These are phyloP conservation scores for Gossypium rotundifolium DNA, from an alignment of 345 rosid species.

Conservation along the genomic window DNA sequence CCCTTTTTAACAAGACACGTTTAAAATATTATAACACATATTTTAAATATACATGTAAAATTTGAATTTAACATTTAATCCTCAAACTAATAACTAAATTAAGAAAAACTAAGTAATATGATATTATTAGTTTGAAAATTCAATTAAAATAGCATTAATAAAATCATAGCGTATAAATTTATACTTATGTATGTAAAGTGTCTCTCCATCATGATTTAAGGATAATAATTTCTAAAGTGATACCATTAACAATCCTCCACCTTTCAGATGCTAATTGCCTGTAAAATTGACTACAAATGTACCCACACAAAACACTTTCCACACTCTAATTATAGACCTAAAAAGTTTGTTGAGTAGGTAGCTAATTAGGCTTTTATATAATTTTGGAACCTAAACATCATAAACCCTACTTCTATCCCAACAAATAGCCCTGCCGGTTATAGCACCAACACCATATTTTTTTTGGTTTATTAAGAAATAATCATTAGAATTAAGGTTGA, in stretches of 20 bases:
- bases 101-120: no score
- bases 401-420: background rate
- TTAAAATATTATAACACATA: no score
- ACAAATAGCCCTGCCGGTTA: background rate
- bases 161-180: no score
- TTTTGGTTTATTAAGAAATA: background rate
- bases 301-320: background rate
- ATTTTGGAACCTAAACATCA: background rate
- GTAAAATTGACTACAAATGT: background rate
- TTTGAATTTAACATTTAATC: no score
- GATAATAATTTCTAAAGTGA: background rate
- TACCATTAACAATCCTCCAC: background rate
- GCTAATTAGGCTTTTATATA: background rate
- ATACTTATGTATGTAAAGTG: no score
- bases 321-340: background rate
- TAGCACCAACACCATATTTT: background rate
- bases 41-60: no score
- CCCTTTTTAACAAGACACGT: no score
- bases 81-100: no score
- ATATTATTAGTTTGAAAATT: no score
- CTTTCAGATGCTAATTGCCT: background rate
- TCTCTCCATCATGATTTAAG: background rate
- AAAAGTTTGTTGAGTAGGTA: no score
- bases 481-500: background rate
- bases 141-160: no score